Base-by-base conservation (phyloP, 1,284 basidiomycete genomes). In the Rhodotorula glutinis region DNA sequence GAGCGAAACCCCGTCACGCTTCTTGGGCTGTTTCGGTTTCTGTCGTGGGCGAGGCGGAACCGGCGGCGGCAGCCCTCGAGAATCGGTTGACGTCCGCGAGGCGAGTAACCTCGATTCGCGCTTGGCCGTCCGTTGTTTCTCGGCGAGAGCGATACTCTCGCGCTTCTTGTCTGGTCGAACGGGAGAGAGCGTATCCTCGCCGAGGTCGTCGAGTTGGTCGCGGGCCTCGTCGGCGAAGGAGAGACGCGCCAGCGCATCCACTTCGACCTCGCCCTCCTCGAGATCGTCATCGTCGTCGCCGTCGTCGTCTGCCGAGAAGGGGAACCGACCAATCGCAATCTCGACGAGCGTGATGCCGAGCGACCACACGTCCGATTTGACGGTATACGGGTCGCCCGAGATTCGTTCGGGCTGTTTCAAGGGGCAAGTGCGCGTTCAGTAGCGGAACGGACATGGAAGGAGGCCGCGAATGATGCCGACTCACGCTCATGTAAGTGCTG, bases 311-410 rank as follows among this genome's bases (percentile, higher is more conserved):
- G 71, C 64, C 33, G 88, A 85, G 80, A 96, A 96, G 16, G 92
- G 91, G 82, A 95, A 95, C 52, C 90, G 87, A n/a, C 91, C 92
- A 54, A 92, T 84, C 1, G 91, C 93, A 53, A 98, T 85, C 80
- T 98, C 93, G 78, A 98, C 92, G 53, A 98, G 84, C 4, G 92
- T 90, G 75, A 98, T 93, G 44, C 95, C 94, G 60, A 96, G 83
- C 2, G 92, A 96, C 94, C 93, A 97, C 11, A 98, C 91, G 76
- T 98, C 94, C 7, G 93, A 96, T 81, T 96, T 97, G 80, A 97
- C 92, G 41, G 91, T 91, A 80, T 98, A 98, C 77, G 92, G 89
- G 5, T 92, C 92, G 62, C 96, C 95, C 83, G 98, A 94, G 77
- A 99, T 98, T 62, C 95, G 92, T 79, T 98, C 95, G 44, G 95